phyloP scores from a whole-genome alignment of 2,329 filamentous ascomycete species.

The Ophiocordyceps camponoti-saundersi region DNA sequence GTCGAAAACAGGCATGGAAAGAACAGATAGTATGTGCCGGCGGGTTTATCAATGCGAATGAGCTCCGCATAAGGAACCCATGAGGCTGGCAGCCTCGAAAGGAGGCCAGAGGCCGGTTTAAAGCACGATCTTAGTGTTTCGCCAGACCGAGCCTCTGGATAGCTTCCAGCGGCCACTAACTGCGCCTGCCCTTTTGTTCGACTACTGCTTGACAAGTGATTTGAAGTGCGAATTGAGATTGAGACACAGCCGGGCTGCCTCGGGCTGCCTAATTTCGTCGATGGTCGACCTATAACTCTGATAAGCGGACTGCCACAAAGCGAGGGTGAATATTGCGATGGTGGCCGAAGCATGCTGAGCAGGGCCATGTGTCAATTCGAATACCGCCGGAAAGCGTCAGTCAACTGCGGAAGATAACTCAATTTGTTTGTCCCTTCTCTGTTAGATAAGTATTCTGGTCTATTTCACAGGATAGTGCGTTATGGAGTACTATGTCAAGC shows the following conservation, averaged over 20 bases:
- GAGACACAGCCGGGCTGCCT: background rate
- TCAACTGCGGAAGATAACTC: too few relatives aligned
- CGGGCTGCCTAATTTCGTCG: background rate
- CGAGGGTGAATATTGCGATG: too few relatives aligned
- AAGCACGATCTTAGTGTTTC: background rate
- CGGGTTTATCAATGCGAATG: conserved; percentile 63
- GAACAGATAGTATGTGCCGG: conserved; percentile 71
- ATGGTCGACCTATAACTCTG: too few relatives aligned
- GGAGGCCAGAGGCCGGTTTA: conserved; percentile 33
- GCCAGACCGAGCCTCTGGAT: background rate
- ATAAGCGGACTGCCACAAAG: too few relatives aligned
- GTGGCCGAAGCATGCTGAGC: too few relatives aligned
- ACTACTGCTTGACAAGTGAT: background rate
- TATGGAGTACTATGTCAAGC: too few relatives aligned
- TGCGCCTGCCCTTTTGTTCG: background rate
- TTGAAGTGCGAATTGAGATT: background rate
- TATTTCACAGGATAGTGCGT: too few relatives aligned
- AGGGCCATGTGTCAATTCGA: too few relatives aligned
- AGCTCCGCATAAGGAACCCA: conserved; percentile 73
- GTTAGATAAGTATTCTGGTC: too few relatives aligned
- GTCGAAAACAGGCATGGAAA: conserved; percentile 78
- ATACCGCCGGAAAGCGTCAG: too few relatives aligned
- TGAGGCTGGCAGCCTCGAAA: conserved; percentile 50
- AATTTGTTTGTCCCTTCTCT: too few relatives aligned
- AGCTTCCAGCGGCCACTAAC: background rate